These are phyloP conservation scores for Cladophialophora chaetospira DNA, from an alignment of 2,329 filamentous ascomycete genomes.

Conservation along the genomic window DNA sequence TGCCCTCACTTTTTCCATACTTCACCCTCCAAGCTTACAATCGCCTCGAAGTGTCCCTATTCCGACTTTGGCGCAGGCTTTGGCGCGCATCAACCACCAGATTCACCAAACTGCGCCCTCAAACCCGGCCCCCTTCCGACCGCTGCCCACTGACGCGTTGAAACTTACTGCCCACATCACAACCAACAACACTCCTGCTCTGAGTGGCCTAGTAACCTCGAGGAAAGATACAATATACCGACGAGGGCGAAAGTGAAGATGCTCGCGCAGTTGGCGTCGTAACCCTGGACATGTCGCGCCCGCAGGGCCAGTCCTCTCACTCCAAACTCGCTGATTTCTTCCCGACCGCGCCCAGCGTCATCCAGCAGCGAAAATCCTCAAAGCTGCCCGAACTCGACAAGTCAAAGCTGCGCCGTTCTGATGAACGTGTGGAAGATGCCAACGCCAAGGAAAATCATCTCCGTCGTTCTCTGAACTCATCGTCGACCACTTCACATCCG, in stretches of 20 bases:
- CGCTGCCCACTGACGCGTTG: slow-evolving; percentile 23
- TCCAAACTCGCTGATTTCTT: slow-evolving; percentile 81
- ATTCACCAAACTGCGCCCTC: slow-evolving; percentile 8
- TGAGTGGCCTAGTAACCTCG: slow-evolving; percentile 8
- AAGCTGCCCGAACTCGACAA: slow-evolving; percentile 56
- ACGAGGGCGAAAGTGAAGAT: slow-evolving; percentile 29
- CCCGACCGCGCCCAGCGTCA: slow-evolving; percentile 71
- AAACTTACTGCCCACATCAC: slow-evolving; percentile 13
- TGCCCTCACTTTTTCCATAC: not conserved
- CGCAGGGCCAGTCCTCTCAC: slow-evolving; percentile 54
- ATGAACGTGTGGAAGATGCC: slow-evolving; percentile 29
- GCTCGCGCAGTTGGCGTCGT: slow-evolving; percentile 26
- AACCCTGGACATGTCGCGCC: slow-evolving; percentile 67
- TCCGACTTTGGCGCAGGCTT: not conserved
- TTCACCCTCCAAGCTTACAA: not conserved
- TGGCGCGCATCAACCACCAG: not conserved
- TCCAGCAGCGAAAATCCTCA: slow-evolving; percentile 50
- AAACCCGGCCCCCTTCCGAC: slow-evolving; percentile 24
- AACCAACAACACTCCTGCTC: slow-evolving; percentile 9
- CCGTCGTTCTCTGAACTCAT: slow-evolving; percentile 23
- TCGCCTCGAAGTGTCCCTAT: not conserved
- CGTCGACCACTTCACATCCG: slow-evolving; percentile 10
- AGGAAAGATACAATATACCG: not conserved
- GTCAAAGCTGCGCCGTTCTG: slow-evolving; percentile 12
- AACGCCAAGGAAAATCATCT: slow-evolving; percentile 18